These are phyloP conservation scores for Lachnellula occidentalis DNA, from an alignment of 2,329 filamentous ascomycete species.

Conservation along the genomic window DNA sequence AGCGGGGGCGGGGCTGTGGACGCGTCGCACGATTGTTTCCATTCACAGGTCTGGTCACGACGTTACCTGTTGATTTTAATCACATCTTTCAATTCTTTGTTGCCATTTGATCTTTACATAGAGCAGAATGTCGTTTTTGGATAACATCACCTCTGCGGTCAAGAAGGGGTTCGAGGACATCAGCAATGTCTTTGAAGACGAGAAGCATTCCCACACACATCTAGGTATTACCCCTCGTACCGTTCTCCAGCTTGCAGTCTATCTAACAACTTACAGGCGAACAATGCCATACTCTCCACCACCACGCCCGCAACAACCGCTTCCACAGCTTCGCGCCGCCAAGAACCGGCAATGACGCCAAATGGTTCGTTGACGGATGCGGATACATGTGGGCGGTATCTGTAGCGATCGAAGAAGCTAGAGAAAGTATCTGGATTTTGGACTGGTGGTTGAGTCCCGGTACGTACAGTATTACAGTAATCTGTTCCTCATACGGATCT, in stretches of 20 bases:
- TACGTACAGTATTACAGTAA: conserved; percentile 4
- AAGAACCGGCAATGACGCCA: conserved; percentile 64
- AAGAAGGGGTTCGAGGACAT: conserved; percentile 2
- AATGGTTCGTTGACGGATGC: conserved; percentile 85
- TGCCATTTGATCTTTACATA: background rate
- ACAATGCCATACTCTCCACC: background rate
- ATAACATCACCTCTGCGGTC: conserved; percentile 3
- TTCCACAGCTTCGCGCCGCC: conserved; percentile 68
- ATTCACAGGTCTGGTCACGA: background rate
- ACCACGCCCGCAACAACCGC: conserved; percentile 38
- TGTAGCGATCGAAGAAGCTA: conserved; percentile 69
- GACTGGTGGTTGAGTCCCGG: conserved; percentile 83
- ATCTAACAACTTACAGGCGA: background rate
- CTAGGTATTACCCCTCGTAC: background rate
- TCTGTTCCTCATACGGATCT: no score
- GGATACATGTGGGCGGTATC: conserved; percentile 84
- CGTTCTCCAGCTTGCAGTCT: background rate
- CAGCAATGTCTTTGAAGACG: conserved; percentile 3
- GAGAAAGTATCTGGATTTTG: conserved; percentile 72
- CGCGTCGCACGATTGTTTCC: background rate
- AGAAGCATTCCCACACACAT: conserved; percentile 1
- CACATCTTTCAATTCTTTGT: no score
- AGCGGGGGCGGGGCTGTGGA: background rate
- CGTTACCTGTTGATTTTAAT: no score
- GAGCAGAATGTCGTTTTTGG: conserved; percentile 7